Evolutionary conservation across 441 rosid genomes (phyloP).

Genomic region (Populus hybrid): DNA sequence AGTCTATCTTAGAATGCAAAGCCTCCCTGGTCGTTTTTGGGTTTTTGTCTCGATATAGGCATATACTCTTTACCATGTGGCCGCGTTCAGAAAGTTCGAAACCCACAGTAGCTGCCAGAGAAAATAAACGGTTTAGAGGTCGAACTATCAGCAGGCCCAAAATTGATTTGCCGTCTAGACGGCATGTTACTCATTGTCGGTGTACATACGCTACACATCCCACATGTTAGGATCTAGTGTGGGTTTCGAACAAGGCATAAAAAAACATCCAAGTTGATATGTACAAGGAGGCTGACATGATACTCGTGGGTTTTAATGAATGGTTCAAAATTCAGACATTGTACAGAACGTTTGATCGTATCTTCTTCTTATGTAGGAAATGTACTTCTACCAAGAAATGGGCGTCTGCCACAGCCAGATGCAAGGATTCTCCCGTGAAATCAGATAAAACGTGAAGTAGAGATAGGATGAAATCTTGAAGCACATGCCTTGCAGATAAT

Average conservation of each 20-base stretch:
- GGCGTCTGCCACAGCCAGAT: background rate
- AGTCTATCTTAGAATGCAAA: background rate
- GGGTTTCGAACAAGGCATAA: background rate
- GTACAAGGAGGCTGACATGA: background rate
- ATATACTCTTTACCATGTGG: background rate
- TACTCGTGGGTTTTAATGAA: background rate
- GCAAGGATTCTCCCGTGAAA: background rate
- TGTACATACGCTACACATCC: background rate
- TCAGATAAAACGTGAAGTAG: background rate
- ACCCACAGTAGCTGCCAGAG: background rate
- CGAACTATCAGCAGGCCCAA: background rate
- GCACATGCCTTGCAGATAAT: background rate
- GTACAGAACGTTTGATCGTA: background rate
- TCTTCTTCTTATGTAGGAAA: background rate
- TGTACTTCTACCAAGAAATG: background rate
- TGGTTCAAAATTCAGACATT: background rate
- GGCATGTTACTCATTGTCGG: background rate
- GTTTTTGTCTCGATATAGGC: background rate
- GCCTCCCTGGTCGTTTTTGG: background rate
- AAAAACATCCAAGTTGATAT: background rate
- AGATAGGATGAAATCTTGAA: background rate
- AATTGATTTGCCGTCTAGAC: too few relatives aligned
- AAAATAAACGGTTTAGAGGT: background rate
- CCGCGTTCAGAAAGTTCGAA: background rate
- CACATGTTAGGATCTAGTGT: too few relatives aligned